A percentile compares a stretch with the other conserved stretches of the same genome.
phyloP scores from a whole-genome alignment of 306 rosid genomes.

The Geum urbanum region DNA sequence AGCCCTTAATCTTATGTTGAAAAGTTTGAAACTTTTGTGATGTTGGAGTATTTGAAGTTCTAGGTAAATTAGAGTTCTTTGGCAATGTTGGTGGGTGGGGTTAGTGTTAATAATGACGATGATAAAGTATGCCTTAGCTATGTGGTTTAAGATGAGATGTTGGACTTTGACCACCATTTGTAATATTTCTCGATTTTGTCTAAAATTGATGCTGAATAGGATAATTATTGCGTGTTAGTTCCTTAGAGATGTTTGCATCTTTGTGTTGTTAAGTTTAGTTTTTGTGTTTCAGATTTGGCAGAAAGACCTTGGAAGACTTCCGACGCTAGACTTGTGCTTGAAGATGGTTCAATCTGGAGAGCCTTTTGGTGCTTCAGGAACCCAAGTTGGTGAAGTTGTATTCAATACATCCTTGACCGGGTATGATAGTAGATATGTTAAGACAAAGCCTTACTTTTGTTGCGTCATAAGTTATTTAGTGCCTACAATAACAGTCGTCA shows the following conservation, averaged over 20 bases:
- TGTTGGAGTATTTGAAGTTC: not conserved
- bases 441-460: no score
- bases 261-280: not conserved
- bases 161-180: no score
- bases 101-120: not conserved
- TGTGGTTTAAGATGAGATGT: no score
- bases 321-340: conserved; percentile 85
- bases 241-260: not conserved
- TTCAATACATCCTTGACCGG: conserved; percentile 91
- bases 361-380: conserved; percentile 95
- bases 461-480: no score
- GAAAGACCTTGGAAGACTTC: conserved; percentile 86
- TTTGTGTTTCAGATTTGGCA: conserved; percentile 41
- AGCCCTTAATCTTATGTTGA: not conserved
- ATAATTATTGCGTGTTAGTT: not conserved
- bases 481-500: no score
- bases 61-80: not conserved
- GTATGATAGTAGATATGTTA: conserved; percentile 3
- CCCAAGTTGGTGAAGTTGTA: conserved; percentile 98
- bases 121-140: no score
- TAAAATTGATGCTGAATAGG: not conserved
- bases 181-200: no score
- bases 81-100: not conserved
- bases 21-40: not conserved
- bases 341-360: conserved; percentile 96